Evolutionary conservation across 2,329 filamentous ascomycete genomes (phyloP).

Genomic region (Colletotrichum sp.): DNA sequence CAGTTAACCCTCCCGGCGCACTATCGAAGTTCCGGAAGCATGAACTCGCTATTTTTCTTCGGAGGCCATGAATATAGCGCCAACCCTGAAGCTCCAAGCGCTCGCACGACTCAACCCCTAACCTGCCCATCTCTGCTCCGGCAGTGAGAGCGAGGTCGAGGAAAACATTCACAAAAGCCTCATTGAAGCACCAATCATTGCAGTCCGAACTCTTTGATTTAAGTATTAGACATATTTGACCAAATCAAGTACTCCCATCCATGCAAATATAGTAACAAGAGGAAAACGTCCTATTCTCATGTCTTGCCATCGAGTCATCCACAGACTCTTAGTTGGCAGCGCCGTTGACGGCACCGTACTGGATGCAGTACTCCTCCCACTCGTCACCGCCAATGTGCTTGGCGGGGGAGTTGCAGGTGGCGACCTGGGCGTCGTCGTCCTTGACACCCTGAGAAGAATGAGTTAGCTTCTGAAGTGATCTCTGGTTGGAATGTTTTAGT

Average conservation of each 20-base stretch:
- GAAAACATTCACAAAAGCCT: background rate
- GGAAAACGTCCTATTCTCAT: background rate
- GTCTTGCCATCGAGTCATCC: background rate
- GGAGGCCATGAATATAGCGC: background rate
- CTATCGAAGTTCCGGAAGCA: background rate
- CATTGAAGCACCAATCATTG: background rate
- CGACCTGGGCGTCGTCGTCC: background rate
- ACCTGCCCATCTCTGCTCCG: background rate
- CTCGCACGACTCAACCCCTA: background rate
- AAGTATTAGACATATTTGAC: background rate
- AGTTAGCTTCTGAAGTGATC: background rate
- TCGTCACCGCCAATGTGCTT: background rate
- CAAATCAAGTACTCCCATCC: background rate
- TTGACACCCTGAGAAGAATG: background rate
- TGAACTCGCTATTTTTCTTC: background rate
- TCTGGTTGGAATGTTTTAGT: rapidly evolving
- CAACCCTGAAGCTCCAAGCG: background rate
- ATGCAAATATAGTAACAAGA: background rate
- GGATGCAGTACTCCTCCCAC: constrained; percentile 1
- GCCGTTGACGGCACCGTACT: background rate
- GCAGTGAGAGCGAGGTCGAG: background rate
- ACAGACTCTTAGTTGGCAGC: background rate
- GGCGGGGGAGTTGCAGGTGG: background rate
- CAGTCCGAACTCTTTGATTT: background rate
- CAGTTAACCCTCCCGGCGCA: background rate